Conservation (phyloP, 2,329 filamentous ascomycete species). For the Colletotrichum costaricense region DNA sequence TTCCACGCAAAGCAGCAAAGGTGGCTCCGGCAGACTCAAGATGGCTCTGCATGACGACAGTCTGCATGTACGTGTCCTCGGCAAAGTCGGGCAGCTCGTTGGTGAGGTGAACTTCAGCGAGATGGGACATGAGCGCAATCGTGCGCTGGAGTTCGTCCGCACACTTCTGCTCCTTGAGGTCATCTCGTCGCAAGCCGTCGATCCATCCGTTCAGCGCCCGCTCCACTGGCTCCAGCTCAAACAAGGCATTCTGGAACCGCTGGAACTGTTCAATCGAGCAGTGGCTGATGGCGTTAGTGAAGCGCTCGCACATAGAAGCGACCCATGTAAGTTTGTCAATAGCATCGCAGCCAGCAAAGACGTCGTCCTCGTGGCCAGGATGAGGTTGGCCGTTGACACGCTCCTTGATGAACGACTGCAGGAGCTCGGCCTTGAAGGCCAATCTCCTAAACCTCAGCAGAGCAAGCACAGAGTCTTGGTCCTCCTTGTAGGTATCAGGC, state of each 20-base stretch:
- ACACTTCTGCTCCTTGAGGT: slow-evolving; percentile 86
- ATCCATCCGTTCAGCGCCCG: slow-evolving; percentile 89
- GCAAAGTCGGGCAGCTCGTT: slow-evolving; percentile 78
- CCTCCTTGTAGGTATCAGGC: slow-evolving; percentile 83
- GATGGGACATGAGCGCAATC: slow-evolving; percentile 87
- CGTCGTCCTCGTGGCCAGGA: slow-evolving; percentile 79
- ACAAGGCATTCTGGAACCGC: slow-evolving; percentile 81
- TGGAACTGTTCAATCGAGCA: slow-evolving; percentile 84
- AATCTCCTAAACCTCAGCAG: slow-evolving; percentile 89
- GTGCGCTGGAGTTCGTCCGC: slow-evolving; percentile 84
- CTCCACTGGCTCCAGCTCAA: slow-evolving; percentile 93
- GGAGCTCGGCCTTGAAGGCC: slow-evolving; percentile 85
- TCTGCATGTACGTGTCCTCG: slow-evolving; percentile 82
- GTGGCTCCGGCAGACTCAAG: slow-evolving; percentile 81
- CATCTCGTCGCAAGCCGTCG: slow-evolving; percentile 83
- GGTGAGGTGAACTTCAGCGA: slow-evolving; percentile 83
- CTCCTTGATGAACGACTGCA: slow-evolving; percentile 84
- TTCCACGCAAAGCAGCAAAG: slow-evolving; percentile 70
- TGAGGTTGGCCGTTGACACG: slow-evolving; percentile 73
- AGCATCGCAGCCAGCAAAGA: slow-evolving; percentile 83
- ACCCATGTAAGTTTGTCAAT: slow-evolving; percentile 90
- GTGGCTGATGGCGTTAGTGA: slow-evolving; percentile 81
- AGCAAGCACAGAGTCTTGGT: slow-evolving; percentile 88
- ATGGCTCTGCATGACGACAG: slow-evolving; percentile 81
- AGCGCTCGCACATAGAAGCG: slow-evolving; percentile 83